phyloP scores from a whole-genome alignment of 139 green algal species.

The Chlamydomonas schloesseri region DNA sequence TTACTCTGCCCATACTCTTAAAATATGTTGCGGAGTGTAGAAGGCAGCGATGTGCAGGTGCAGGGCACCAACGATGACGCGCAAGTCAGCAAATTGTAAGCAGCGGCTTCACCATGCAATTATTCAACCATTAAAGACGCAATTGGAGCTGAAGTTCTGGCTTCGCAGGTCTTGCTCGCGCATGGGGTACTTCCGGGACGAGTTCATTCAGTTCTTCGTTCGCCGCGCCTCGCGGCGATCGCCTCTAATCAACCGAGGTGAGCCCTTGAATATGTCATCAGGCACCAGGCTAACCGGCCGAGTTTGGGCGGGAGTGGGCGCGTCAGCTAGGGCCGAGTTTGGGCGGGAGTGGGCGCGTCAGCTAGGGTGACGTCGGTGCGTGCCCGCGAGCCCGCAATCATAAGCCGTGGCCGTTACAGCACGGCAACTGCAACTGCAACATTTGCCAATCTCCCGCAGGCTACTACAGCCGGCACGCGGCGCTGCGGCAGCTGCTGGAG shows the following conservation, averaged over 20 bases:
- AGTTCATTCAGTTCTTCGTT: conserved; percentile 88
- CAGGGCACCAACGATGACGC: conserved; percentile 92
- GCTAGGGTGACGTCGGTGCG: too few species aligned
- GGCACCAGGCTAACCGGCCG: too few species aligned
- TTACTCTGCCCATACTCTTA: too few species aligned
- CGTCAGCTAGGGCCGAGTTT: too few species aligned
- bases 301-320: too few species aligned
- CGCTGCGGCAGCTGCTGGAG: conserved; percentile 69
- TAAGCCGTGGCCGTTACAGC: not conserved
- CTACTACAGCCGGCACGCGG: conserved; percentile 83
- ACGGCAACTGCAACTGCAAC: not conserved
- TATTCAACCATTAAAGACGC: too few species aligned
- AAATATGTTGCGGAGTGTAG: conserved; percentile 21
- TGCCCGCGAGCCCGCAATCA: too few species aligned
- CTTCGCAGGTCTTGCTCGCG: conserved; percentile 71
- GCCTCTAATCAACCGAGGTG: conserved; percentile 92
- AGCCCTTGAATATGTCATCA: not conserved
- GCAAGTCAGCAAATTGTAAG: conserved; percentile 89
- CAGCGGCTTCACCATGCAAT: too few species aligned
- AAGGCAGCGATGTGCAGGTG: conserved; percentile 68
- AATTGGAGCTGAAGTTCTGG: too few species aligned
- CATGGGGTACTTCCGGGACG: conserved; percentile 88
- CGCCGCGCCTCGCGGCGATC: conserved; percentile 63
- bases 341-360: too few species aligned
- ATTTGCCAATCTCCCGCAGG: conserved; percentile 54